These are phyloP conservation scores for Leptomonas seymouri DNA, from an alignment of 208 protist genomes.

Conservation along the genomic window DNA sequence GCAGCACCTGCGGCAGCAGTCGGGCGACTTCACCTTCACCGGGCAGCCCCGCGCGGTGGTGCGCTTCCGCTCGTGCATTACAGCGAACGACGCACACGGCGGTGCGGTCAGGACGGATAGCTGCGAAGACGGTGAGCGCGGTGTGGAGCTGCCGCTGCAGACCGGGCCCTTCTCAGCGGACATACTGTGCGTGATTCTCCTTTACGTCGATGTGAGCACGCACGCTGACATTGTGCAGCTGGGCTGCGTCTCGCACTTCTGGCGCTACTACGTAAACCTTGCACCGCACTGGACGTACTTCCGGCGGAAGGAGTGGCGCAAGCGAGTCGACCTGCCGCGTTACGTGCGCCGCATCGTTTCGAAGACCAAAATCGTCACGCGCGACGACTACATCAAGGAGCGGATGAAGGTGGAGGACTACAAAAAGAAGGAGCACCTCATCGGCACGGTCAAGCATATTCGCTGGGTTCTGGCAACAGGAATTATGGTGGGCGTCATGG, in stretches of 20 bases:
- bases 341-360: constrained; percentile 66
- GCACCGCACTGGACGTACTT: constrained; percentile 88
- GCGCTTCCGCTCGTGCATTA: constrained; percentile 80
- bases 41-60: constrained; percentile 68
- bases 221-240: constrained; percentile 61
- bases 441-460: constrained; percentile 57
- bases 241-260: constrained; percentile 70
- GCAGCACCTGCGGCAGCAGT: constrained; percentile 39
- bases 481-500: constrained; percentile 59
- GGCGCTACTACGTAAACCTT: constrained; percentile 80
- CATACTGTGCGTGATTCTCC: constrained; percentile 68
- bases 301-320: constrained; percentile 54
- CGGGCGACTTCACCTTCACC: constrained; percentile 67
- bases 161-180: constrained; percentile 76
- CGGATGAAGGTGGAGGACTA: constrained; percentile 56
- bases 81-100: constrained; percentile 32
- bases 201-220: constrained; percentile 67
- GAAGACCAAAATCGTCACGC: constrained; percentile 81
- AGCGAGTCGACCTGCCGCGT: constrained; percentile 54
- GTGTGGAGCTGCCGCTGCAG: constrained; percentile 43
- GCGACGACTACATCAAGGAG: constrained; percentile 79
- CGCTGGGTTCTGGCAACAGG: constrained; percentile 77
- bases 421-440: constrained; percentile 53
- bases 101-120: constrained; percentile 2
- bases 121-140: background rate